Base-by-base conservation (phyloP, 176 grass and related monocot species). In the Tillandsia leiboldiana region DNA sequence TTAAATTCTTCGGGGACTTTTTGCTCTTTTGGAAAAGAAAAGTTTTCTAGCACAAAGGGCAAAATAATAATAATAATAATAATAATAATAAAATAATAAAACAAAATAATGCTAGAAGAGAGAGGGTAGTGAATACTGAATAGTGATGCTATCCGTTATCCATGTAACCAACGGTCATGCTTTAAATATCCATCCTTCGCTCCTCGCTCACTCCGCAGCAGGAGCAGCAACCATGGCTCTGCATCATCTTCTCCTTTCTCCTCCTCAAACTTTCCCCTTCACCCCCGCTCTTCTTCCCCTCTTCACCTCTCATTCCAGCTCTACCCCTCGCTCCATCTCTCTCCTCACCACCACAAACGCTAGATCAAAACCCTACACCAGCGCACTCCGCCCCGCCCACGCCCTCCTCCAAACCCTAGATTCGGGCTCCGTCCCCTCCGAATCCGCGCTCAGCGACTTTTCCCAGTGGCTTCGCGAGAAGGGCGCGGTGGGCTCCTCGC, bases 371-470 rank as follows among this genome's bases (percentile, higher is more conserved):
- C 33, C 4, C 33, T 8, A 42, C 33, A 6, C 33, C 33, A 42
- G 3, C 33, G 33, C 33, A 42, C 33, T 42, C 33, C 33, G 33
- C 2, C 14, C 51, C 28, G 3, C 26, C 69, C 50, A 48, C 26
- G 70, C 64, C 70, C 13, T 81, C 59, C 51, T 81, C 5, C 63
- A 61, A 56, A 64, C 54, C 11, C 66, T 26, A 10, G 70, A 50
- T 2, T 69, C 20, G 27, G 26, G 50, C 15, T 47, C 54, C 26
- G 26, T 69, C 24, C 81, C 75, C 51, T 74, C 85, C 0, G 72
- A 85, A 17, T 50, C 89, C 10, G 77, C 77, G 51, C 79, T 99
- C 65, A 53, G 72, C 26, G 73, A 87, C 48, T 93, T 99, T 84
- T 82, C 83, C 14, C 84, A 72, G 51, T 99, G 89, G 94, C 68